A percentile compares a stretch with the other conserved stretches of the same genome.
These are phyloP conservation scores for Fragilaria radians DNA, from an alignment of 108 stramenopile species.

Conservation along the genomic window DNA sequence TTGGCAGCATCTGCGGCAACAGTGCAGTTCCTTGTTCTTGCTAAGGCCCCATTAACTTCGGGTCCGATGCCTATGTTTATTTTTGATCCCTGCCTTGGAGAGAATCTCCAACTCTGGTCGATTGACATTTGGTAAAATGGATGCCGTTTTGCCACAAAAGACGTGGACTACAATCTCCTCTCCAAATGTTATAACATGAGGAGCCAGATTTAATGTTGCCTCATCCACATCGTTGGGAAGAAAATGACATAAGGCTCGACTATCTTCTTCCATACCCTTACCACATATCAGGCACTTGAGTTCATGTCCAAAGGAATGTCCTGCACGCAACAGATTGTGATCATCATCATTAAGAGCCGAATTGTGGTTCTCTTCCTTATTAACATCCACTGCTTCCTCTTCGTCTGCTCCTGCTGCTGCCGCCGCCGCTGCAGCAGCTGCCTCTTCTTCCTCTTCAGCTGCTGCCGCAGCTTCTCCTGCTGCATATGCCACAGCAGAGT, in stretches of 20 bases:
- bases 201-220: conserved; percentile 4
- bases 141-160: conserved; percentile 44
- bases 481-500: too few relatives aligned
- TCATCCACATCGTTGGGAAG: conserved; percentile 17
- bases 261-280: conserved; percentile 15
- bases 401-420: neutral
- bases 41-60: conserved; percentile 37
- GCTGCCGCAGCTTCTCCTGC: too few relatives aligned
- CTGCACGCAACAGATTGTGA: too few relatives aligned
- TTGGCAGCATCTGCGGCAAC: conserved; percentile 8
- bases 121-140: conserved; percentile 23
- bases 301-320: too few relatives aligned
- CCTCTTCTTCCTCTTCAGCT: conserved; percentile 1
- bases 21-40: conserved; percentile 20
- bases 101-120: conserved; percentile 30
- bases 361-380: neutral
- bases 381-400: too few relatives aligned
- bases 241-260: conserved; percentile 22
- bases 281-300: conserved; percentile 26
- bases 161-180: conserved; percentile 32
- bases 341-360: too few relatives aligned
- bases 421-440: neutral
- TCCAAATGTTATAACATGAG: conserved; percentile 3
- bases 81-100: conserved; percentile 39
- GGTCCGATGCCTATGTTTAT: conserved; percentile 40